Percentiles rank a stretch among this genome's conserved stretches.
Evolutionary conservation across 345 rosid genomes (phyloP).

Genomic region (Aethionema arabicum): DNA sequence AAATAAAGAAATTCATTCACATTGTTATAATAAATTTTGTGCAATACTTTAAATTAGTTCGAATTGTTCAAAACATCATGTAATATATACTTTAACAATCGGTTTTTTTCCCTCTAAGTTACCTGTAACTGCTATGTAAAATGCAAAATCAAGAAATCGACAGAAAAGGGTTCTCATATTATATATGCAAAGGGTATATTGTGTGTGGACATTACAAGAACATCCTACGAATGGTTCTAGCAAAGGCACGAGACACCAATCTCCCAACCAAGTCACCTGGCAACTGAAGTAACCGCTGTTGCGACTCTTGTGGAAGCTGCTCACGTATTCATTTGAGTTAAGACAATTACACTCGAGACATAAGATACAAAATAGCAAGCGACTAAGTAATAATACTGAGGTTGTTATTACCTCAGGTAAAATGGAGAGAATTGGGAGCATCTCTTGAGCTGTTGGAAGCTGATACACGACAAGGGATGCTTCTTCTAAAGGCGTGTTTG

Average conservation of each 20-base stretch:
- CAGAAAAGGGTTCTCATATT: too few relatives aligned
- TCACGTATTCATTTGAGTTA: conserved; percentile 3
- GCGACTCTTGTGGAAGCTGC: conserved; percentile 82
- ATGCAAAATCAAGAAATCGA: too few relatives aligned
- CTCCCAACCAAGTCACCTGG: conserved; percentile 74
- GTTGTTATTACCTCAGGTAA: conserved; percentile 60
- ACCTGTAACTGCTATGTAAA: too few relatives aligned
- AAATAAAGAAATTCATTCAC: too few relatives aligned
- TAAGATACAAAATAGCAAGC: background rate
- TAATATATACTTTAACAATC: too few relatives aligned
- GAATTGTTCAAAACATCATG: too few relatives aligned
- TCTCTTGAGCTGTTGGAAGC: conserved; percentile 61
- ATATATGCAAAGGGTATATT: conserved; percentile 1
- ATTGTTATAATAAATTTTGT: too few relatives aligned
- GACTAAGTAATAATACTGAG: background rate
- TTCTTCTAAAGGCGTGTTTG: conserved; percentile 38
- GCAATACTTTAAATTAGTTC: too few relatives aligned
- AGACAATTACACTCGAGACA: background rate
- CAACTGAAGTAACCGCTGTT: conserved; percentile 67
- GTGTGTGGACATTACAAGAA: conserved; percentile 46
- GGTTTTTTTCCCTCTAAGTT: too few relatives aligned
- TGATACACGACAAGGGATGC: conserved; percentile 39
- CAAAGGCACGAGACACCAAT: conserved; percentile 69
- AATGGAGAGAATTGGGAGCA: conserved; percentile 64
- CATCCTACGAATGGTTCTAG: conserved; percentile 70